These are phyloP conservation scores for Passiflora organensis DNA, from an alignment of 345 rosid genomes.

Conservation along the genomic window DNA sequence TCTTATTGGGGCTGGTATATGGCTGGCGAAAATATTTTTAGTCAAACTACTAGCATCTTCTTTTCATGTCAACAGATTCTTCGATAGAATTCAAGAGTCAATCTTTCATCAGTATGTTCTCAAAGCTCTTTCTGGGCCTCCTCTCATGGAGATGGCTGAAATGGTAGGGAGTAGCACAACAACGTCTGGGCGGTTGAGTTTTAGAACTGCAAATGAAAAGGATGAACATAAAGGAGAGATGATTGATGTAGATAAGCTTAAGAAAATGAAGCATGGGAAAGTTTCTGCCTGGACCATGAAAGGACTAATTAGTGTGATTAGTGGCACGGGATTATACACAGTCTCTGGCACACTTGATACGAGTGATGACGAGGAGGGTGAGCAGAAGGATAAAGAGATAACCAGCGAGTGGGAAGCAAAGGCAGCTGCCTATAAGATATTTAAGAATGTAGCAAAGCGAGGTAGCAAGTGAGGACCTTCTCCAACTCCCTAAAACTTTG, in stretches of 20 bases:
- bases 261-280: slow-evolving; percentile 53
- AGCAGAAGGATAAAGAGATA: slow-evolving; percentile 45
- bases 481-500: neutral
- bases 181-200: slow-evolving; percentile 42
- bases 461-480: slow-evolving; percentile 40
- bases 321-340: slow-evolving; percentile 43
- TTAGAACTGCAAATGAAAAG: slow-evolving; percentile 25
- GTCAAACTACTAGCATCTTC: slow-evolving; percentile 49
- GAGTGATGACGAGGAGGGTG: slow-evolving; percentile 39
- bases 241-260: slow-evolving; percentile 60
- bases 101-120: slow-evolving; percentile 58
- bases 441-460: slow-evolving; percentile 55
- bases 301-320: slow-evolving; percentile 48
- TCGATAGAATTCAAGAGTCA: slow-evolving; percentile 62
- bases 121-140: slow-evolving; percentile 49
- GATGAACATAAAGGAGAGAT: slow-evolving; percentile 39
- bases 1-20: slow-evolving; percentile 42
- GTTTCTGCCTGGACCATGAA: slow-evolving; percentile 76
- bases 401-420: slow-evolving; percentile 67
- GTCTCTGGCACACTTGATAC: slow-evolving; percentile 34
- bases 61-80: slow-evolving; percentile 49
- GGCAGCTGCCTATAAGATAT: slow-evolving; percentile 57
- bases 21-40: slow-evolving; percentile 50
- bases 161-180: slow-evolving; percentile 13
- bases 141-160: slow-evolving; percentile 50